Evolutionary conservation across 2,329 filamentous ascomycete genomes (phyloP).

Genomic region (Talaromyces verruculosus): DNA sequence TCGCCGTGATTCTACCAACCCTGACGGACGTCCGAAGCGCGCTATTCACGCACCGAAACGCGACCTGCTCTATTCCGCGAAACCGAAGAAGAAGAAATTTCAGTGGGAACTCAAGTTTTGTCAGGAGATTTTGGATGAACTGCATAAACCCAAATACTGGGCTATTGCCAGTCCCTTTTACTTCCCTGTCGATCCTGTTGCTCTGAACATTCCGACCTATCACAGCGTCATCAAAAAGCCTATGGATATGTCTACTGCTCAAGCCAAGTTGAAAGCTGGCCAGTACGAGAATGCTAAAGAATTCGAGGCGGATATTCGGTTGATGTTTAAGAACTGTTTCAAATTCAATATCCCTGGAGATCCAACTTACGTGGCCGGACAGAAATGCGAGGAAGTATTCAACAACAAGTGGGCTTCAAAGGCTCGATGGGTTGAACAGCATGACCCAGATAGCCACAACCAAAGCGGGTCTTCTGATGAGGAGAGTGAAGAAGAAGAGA

Average conservation of each 20-base stretch:
- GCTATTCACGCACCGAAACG: constrained; percentile 92
- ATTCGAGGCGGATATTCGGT: constrained; percentile 76
- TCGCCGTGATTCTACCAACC: constrained; percentile 77
- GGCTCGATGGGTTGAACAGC: constrained; percentile 73
- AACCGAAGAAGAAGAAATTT: constrained; percentile 87
- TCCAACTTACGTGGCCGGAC: constrained; percentile 69
- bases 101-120: constrained; percentile 88
- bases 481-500: constrained; percentile 70
- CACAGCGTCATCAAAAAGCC: constrained; percentile 93
- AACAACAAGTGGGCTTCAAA: constrained; percentile 75
- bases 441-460: constrained; percentile 65
- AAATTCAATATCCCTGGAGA: constrained; percentile 85
- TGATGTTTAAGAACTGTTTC: constrained; percentile 87
- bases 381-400: constrained; percentile 72
- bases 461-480: constrained; percentile 68
- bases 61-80: constrained; percentile 84
- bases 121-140: constrained; percentile 73
- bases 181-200: constrained; percentile 85
- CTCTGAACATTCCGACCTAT: constrained; percentile 89
- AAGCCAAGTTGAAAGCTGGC: constrained; percentile 71
- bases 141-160: constrained; percentile 72
- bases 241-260: constrained; percentile 89
- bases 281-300: constrained; percentile 81
- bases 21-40: constrained; percentile 81
- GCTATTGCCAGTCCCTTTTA: constrained; percentile 72